These are phyloP conservation scores for Penicillium brevicompactum DNA, from an alignment of 2,329 filamentous ascomycete genomes.

Conservation along the genomic window DNA sequence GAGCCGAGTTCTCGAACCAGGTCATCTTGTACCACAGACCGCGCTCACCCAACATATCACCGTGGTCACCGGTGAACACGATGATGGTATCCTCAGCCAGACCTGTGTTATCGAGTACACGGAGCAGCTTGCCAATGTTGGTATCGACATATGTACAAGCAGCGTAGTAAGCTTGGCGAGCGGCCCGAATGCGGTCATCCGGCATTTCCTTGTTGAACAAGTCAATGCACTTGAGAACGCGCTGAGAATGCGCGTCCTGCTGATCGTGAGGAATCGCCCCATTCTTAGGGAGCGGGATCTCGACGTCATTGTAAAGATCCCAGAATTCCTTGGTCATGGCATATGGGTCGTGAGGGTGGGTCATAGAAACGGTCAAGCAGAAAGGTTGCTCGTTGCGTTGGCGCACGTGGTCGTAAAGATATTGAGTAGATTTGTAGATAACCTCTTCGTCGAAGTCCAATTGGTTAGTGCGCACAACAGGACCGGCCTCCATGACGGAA, in stretches of 20 bases:
- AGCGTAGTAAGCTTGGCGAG: constrained; percentile 86
- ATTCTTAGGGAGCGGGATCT: constrained; percentile 80
- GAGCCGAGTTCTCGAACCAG: constrained; percentile 89
- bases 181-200: constrained; percentile 81
- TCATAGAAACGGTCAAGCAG: constrained; percentile 86
- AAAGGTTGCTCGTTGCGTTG: constrained; percentile 77
- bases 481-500: constrained; percentile 86
- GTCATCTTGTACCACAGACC: constrained; percentile 97
- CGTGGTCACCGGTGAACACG: constrained; percentile 91
- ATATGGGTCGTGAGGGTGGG: constrained; percentile 93
- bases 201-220: constrained; percentile 81
- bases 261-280: constrained; percentile 72
- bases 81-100: constrained; percentile 85
- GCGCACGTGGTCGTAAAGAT: constrained; percentile 87
- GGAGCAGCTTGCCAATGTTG: constrained; percentile 80
- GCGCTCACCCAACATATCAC: constrained; percentile 93
- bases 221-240: constrained; percentile 82
- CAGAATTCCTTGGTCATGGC: constrained; percentile 92
- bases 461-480: constrained; percentile 89
- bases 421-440: constrained; percentile 88
- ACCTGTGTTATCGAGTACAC: constrained; percentile 75
- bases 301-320: constrained; percentile 86
- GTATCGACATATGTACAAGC: constrained; percentile 93
- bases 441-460: constrained; percentile 96
- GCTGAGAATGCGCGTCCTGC: constrained; percentile 83